Evolutionary conservation across 2,329 filamentous ascomycete genomes (phyloP), one percentile per base, ranked within the genome.

Genomic region (Fusarium temperatum): DNA sequence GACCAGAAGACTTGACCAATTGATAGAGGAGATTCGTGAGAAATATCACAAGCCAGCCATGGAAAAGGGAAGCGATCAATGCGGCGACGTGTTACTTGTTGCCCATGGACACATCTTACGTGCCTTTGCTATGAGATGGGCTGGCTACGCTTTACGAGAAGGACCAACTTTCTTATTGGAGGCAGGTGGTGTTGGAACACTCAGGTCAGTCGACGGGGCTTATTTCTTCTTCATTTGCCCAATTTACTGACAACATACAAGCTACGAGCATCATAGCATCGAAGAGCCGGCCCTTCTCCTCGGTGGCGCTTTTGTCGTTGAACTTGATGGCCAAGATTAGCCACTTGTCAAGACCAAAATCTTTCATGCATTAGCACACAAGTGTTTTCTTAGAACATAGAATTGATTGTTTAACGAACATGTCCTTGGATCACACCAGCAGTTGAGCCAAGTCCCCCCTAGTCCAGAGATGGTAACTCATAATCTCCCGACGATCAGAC

Each of bases 61-160:
- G 74, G 88, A 88, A 14, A 87, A 88, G 81, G 83, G 53, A 36
- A 83, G 82, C 67, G 77, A 84, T 32, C 68, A 74, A 13, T 77
- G 69, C 28, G 83, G 82, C 13, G 83, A 84, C 80, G 70, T 85
- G 79, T 15, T 89, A 30, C 87, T 98, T 55, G 94, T 98, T 11
- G 95, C 94, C 28, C 95, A 98, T 80, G 95, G 95, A 0, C 95
- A 98, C 83, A 96, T 98, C 64, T 84, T 98, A 60, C 88, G 95
- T 22, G 94, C 94, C 0, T 94, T 98, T 81, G 95, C 95, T 12
- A 94, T 96, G 86, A 88, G 95, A 38, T 98, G 95, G 95, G 88
- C 91, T 1, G 90, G 90, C 0, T 93, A 93, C 84, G 86, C 89
- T 18, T 85, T 98, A 66, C 88, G 90, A 62, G 91, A 94, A 56